Evolutionary conservation across 1,139 yeast genomes (phyloP).

Genomic region (Hansenula lynferdii): DNA sequence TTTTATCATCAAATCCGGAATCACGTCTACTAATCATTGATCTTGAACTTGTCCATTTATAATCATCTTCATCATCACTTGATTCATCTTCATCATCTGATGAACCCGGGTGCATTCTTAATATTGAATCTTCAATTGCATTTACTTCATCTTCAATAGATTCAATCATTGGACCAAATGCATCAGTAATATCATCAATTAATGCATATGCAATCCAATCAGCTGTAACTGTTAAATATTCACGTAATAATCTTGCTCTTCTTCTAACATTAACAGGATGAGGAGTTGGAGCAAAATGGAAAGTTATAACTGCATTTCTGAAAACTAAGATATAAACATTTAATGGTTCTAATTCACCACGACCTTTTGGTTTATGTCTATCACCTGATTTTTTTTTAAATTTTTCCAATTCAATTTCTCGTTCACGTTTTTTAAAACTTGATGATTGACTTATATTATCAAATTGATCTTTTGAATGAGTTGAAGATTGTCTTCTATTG

Average conservation of each 20-base stretch:
- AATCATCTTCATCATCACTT: too few relatives aligned
- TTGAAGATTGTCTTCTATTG: constrained; percentile 16
- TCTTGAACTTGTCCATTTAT: too few relatives aligned
- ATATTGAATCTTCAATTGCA: constrained; percentile 83
- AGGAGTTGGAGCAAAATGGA: constrained; percentile 77
- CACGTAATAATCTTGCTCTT: constrained; percentile 86
- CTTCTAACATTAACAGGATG: constrained; percentile 88
- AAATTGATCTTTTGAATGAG: constrained; percentile 6
- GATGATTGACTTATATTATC: constrained; percentile 17
- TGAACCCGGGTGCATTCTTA: too few relatives aligned
- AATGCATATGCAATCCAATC: constrained; percentile 95
- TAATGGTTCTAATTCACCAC: constrained; percentile 86
- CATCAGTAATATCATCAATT: constrained; percentile 91
- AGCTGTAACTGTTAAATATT: constrained; percentile 79
- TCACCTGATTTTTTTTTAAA: constrained; percentile 43
- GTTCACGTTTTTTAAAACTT: constrained; percentile 45
- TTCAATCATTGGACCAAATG: constrained; percentile 86
- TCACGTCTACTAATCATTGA: too few relatives aligned
- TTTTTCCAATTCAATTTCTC: constrained; percentile 57
- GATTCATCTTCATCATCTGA: too few relatives aligned
- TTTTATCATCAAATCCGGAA: too few relatives aligned
- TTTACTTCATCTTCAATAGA: constrained; percentile 89
- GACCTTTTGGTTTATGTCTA: constrained; percentile 47
- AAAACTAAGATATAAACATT: constrained; percentile 87
- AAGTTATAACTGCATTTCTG: constrained; percentile 75